phyloP scores from a whole-genome alignment of 2,329 filamentous ascomycete species.

The Pseudogymnoascus sp. region DNA sequence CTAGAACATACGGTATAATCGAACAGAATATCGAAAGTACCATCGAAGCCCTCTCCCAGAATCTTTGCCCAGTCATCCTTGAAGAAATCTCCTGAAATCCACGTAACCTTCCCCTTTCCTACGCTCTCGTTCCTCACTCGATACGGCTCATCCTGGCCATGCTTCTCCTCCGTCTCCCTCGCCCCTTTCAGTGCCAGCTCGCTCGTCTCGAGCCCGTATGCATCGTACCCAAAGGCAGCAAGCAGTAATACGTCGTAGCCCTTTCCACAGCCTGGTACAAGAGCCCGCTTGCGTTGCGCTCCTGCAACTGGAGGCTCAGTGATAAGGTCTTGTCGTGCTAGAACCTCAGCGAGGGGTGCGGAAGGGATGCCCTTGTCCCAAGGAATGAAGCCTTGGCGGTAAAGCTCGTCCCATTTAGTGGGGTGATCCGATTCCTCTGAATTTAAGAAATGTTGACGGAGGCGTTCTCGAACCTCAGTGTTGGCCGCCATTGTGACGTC shows the following conservation, averaged over 20 bases:
- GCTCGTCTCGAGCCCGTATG: constrained; percentile 65
- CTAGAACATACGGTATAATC: constrained; percentile 50
- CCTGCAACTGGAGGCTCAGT: constrained; percentile 20
- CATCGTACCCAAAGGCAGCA: constrained; percentile 67
- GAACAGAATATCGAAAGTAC: constrained; percentile 57
- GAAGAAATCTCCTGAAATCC: constrained; percentile 62
- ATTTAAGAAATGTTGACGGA: constrained; percentile 23
- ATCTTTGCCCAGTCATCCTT: constrained; percentile 45
- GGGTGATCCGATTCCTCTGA: constrained; percentile 19
- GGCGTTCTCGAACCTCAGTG: constrained; percentile 19
- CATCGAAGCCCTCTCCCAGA: constrained; percentile 24
- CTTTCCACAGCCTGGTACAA: constrained; percentile 75
- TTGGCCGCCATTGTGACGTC: constrained; percentile 6
- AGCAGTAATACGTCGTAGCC: constrained; percentile 77
- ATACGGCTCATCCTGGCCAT: not conserved
- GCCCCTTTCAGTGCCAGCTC: constrained; percentile 34
- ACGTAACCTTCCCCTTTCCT: constrained; percentile 45
- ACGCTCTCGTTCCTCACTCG: constrained; percentile 27
- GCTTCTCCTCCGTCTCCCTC: constrained; percentile 14
- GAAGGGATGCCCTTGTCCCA: constrained; percentile 51
- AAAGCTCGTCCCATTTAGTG: constrained; percentile 41
- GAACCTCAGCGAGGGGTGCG: constrained; percentile 45
- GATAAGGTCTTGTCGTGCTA: constrained; percentile 41
- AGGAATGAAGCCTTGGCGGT: constrained; percentile 39
- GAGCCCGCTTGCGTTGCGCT: constrained; percentile 42